Conservation (phyloP, 2,329 filamentous ascomycete species). For the Taxawa tesnikishii region DNA sequence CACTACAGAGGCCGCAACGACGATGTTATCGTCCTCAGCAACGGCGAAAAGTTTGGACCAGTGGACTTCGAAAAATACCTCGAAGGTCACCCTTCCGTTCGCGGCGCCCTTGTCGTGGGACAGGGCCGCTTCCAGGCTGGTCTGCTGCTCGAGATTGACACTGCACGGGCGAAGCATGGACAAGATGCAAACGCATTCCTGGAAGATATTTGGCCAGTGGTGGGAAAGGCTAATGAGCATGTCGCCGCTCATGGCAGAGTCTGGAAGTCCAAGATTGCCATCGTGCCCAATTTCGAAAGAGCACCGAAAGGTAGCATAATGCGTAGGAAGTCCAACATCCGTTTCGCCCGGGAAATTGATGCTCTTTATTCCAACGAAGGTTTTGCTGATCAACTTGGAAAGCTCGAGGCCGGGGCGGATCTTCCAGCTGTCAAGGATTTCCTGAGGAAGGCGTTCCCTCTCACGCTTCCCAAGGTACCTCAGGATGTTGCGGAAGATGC, state of each 20-base stretch:
- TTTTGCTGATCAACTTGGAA: slow-evolving; percentile 7
- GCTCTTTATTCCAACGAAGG: slow-evolving; percentile 25
- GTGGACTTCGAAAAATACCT: slow-evolving; percentile 13
- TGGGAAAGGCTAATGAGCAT: slow-evolving; percentile 31
- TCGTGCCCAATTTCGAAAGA: slow-evolving; percentile 28
- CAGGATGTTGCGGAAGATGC: slow-evolving; percentile 11
- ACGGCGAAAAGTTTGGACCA: slow-evolving; percentile 19
- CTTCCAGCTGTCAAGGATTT: slow-evolving; percentile 7
- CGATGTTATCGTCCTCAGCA: slow-evolving; percentile 18
- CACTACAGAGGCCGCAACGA: slow-evolving; percentile 16
- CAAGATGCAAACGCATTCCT: slow-evolving; percentile 16
- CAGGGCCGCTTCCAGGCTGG: slow-evolving; percentile 16
- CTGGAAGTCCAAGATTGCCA: slow-evolving; percentile 27
- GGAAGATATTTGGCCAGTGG: slow-evolving; percentile 31
- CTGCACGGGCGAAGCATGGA: slow-evolving; percentile 10
- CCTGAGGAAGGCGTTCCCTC: slow-evolving; percentile 9
- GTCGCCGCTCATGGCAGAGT: slow-evolving; percentile 31
- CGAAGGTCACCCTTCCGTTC: slow-evolving; percentile 14
- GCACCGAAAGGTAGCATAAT: slow-evolving; percentile 36
- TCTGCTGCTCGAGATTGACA: slow-evolving; percentile 19
- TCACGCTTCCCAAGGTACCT: slow-evolving; percentile 6
- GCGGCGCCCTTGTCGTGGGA: slow-evolving; percentile 21
- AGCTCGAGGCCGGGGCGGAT: slow-evolving; percentile 6
- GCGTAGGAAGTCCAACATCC: slow-evolving; percentile 24
- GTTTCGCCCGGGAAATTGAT: slow-evolving; percentile 36